Percentiles rank a stretch among this genome's conserved stretches.
Evolutionary conservation across 495 filamentous ascomycete genomes (phyloP).

Genomic region (Cercophora newfieldiana): DNA sequence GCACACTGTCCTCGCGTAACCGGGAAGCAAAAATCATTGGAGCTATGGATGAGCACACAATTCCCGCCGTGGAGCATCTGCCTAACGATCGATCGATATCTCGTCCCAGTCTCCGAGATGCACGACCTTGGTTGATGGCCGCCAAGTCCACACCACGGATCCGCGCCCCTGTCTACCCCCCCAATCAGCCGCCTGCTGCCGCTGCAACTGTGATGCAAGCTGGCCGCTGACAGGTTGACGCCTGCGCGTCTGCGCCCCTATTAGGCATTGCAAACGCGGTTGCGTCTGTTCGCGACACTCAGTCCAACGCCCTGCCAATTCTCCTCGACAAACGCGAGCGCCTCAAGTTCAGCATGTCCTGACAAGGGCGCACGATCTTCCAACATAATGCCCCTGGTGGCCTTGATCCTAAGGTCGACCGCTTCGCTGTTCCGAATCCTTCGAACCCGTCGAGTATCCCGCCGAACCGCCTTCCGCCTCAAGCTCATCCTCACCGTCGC

Average conservation of each 20-base stretch:
- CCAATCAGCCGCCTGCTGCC: neutral
- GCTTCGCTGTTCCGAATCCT: neutral
- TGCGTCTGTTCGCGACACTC: neutral
- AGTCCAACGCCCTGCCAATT: neutral
- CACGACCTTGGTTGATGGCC: neutral
- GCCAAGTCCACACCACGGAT: neutral
- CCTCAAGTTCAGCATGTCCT: neutral
- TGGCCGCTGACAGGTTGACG: neutral
- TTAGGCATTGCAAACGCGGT: neutral
- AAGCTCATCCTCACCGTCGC: conserved; percentile 5
- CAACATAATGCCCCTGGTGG: neutral
- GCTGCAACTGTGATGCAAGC: too few relatives aligned
- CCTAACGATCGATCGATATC: neutral
- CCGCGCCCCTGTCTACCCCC: neutral
- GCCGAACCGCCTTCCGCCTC: neutral
- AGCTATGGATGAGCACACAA: too few relatives aligned
- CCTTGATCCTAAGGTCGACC: neutral
- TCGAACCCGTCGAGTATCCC: neutral
- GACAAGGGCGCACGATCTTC: neutral
- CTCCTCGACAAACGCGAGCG: neutral
- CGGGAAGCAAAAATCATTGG: too few relatives aligned
- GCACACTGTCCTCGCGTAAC: too few relatives aligned
- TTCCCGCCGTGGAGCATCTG: neutral
- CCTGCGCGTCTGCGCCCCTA: neutral
- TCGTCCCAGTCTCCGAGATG: neutral